Evolutionary conservation across 2,329 filamentous ascomycete genomes (phyloP).

Genomic region (Colletotrichum lindemuthianum): DNA sequence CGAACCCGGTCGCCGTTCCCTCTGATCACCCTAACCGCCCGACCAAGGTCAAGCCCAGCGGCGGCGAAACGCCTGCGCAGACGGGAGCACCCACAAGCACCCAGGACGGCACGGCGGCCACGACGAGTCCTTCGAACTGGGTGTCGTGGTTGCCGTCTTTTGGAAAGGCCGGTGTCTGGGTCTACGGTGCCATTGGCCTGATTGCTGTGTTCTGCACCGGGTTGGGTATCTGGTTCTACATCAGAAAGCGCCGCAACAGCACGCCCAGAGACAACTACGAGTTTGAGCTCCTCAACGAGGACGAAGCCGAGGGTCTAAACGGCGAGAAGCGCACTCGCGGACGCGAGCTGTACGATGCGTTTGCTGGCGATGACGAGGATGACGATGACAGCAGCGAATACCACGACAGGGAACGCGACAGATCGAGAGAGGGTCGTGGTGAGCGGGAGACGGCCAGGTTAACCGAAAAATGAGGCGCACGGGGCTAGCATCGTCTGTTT

Average conservation of each 20-base stretch:
- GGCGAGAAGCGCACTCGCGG: conserved; percentile 70
- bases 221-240: conserved; percentile 82
- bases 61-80: conserved; percentile 44
- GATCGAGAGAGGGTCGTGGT: conserved; percentile 35
- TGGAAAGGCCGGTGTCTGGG: conserved; percentile 90
- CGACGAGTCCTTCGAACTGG: conserved; percentile 73
- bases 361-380: conserved; percentile 85
- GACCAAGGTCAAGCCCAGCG: conserved; percentile 57
- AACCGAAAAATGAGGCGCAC: conserved; percentile 36
- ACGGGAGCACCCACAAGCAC: conserved; percentile 45
- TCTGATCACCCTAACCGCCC: conserved; percentile 74
- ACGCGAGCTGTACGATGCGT: conserved; percentile 96
- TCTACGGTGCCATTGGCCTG: conserved; percentile 85
- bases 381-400: conserved; percentile 62
- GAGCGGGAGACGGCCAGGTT: conserved; percentile 31
- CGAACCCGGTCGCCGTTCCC: conserved; percentile 57
- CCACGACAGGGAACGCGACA: conserved; percentile 38
- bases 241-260: conserved; percentile 82
- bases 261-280: conserved; percentile 86
- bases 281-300: conserved; percentile 90
- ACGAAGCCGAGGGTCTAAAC: conserved; percentile 71
- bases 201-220: conserved; percentile 86
- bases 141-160: conserved; percentile 92
- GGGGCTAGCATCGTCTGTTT: conserved; percentile 18
- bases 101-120: conserved; percentile 49